Evolutionary conservation across 2,329 filamentous ascomycete species (phyloP).

Genomic region (Aurifilum marmelostoma): DNA sequence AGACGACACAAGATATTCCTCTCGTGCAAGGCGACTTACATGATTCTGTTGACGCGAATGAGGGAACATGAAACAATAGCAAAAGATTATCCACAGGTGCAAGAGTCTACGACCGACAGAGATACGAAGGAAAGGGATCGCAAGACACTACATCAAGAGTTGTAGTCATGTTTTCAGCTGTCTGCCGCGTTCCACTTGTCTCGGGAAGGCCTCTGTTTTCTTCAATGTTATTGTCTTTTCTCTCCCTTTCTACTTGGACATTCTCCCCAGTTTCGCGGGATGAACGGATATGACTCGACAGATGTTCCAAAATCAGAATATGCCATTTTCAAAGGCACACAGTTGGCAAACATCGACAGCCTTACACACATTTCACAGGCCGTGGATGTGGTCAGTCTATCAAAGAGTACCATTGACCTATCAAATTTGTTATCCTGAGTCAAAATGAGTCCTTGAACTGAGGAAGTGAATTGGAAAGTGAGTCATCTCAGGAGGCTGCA

Average conservation of each 20-base stretch:
- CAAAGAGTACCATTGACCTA: not conserved
- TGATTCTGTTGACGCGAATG: not conserved
- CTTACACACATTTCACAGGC: not conserved
- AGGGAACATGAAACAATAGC: not conserved
- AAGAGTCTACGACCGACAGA: not conserved
- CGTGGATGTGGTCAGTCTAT: not conserved
- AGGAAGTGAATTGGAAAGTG: not conserved
- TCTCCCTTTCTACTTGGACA: not conserved
- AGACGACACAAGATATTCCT: not conserved
- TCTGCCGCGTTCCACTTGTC: not conserved
- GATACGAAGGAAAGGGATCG: not conserved
- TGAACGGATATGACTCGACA: not conserved
- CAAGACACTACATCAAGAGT: not conserved
- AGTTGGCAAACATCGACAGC: not conserved
- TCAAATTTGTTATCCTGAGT: not conserved
- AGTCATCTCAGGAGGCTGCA: conserved; percentile 3
- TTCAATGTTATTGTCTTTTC: not conserved
- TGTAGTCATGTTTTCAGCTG: not conserved
- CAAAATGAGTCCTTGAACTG: not conserved
- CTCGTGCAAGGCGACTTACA: not conserved
- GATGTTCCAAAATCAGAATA: not conserved
- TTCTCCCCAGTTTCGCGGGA: not conserved
- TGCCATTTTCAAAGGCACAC: not conserved
- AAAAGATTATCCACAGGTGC: not conserved
- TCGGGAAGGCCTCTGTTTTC: not conserved